Conservation (phyloP, 192 early-diverging fungal species). For the Entomortierella chlamydospora region DNA sequence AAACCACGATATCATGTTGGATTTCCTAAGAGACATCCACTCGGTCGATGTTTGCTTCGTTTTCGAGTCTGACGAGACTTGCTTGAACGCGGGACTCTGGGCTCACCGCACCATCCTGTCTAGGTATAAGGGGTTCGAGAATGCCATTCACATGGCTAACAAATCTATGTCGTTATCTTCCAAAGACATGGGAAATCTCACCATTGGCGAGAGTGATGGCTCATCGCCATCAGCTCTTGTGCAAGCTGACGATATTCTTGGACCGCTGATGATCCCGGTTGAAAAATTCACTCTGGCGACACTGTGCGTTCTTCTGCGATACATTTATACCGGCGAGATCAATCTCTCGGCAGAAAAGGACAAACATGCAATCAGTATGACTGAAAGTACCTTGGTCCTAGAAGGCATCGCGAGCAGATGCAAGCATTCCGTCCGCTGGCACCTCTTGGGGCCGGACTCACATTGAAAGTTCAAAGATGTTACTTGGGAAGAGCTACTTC, state of each 20-base stretch:
- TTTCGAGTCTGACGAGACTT: not conserved
- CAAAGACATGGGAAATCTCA: not conserved
- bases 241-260: not conserved
- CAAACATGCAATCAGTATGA: not conserved
- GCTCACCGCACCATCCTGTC: conserved; percentile 2
- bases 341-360: not conserved
- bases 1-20: not conserved
- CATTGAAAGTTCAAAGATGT: conserved; percentile 14
- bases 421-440: not conserved
- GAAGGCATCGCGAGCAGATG: not conserved
- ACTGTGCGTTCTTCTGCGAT: conserved; percentile 1
- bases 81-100: conserved; percentile 8
- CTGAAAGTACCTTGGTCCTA: not conserved
- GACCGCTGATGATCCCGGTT: not conserved
- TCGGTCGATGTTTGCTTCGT: conserved; percentile 18
- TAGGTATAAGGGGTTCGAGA: not conserved
- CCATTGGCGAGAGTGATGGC: too few species aligned
- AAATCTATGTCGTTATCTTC: not conserved
- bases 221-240: not conserved
- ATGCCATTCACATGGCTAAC: not conserved
- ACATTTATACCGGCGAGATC: conserved; percentile 16
- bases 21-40: conserved; percentile 1
- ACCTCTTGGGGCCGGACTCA: not conserved
- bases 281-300: conserved; percentile 8
- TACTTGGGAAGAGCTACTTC: conserved; percentile 6